Evolutionary conservation across 352 stramenopile genomes (phyloP), one percentile per base, ranked within the genome.

Genomic region (Pythium dissimile): DNA sequence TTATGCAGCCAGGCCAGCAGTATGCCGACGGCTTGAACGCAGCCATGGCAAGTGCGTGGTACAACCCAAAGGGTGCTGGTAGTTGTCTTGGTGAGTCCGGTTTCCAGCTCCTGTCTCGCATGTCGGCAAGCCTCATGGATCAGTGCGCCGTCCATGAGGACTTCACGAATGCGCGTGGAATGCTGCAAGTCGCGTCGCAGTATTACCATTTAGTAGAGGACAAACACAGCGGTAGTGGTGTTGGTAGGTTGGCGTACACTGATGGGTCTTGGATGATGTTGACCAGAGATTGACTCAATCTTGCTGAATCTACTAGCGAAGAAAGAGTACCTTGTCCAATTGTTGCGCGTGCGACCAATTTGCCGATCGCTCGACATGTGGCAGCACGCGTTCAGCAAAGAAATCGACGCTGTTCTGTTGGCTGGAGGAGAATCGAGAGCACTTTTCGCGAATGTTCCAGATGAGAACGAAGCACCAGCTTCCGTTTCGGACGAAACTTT

Each of bases 1-100:
- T 94, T n/a, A 92, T 92, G 84, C 84, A 94, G 42, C 84, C 84
- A 2, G 87, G 66, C 32, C 82, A 92, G 28, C 79, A 89, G 46
- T 89, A 89, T 43, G 76, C 80, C 8, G 78, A 88, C 38, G 75
- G 50, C 21, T 27, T 28, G 50, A 70, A 24, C 69, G 58, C 34
- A 34, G 59, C 15, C 31, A 41, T 42, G 54, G 64, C 24, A 30
- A 63, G 67, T 16, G 73, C 74, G 9, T 89, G 76, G 80, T 94
- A 91, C 48, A 90, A 88, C 43, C 81, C 84, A 5, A 89, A 91
- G 55, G 84, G 84, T 13, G 87, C 80, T 2, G 84, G 84, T n/a
- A 92, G 80, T 39, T 92, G 82, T 41, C 86, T 94, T 28, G 84
- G 81, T 30, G 63, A 85, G 16, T 56, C 72, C 2, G 84, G 84